These are phyloP conservation scores for Pseudopyrenochaeta lycopersici DNA, from an alignment of 2,329 filamentous ascomycete species.

Conservation along the genomic window DNA sequence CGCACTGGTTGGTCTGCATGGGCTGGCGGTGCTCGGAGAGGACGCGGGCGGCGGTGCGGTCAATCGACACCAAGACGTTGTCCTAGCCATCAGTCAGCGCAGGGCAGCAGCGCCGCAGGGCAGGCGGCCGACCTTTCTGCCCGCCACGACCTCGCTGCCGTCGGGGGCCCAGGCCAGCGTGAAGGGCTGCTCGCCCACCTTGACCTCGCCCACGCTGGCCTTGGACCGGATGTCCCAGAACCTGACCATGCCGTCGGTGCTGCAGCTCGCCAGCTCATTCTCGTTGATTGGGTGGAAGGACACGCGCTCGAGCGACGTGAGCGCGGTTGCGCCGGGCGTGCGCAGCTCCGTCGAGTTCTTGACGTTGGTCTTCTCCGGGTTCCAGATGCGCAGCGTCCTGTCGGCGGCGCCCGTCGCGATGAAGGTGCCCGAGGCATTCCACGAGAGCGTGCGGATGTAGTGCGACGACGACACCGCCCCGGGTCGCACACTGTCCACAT, in stretches of 20 bases:
- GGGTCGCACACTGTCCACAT: slow-evolving; percentile 57
- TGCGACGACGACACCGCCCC: slow-evolving; percentile 44
- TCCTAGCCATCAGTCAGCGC: slow-evolving; percentile 53
- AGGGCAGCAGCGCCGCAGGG: not conserved
- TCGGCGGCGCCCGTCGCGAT: slow-evolving; percentile 83
- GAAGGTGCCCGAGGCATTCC: slow-evolving; percentile 85
- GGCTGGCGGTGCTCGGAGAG: slow-evolving; percentile 68
- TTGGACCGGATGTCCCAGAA: slow-evolving; percentile 84
- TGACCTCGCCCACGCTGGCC: slow-evolving; percentile 74
- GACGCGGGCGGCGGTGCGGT: slow-evolving; percentile 65
- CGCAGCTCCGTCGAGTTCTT: slow-evolving; percentile 80
- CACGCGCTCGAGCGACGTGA: slow-evolving; percentile 71
- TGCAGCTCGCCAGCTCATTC: slow-evolving; percentile 78
- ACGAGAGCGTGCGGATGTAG: slow-evolving; percentile 77
- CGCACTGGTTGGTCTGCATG: slow-evolving; percentile 74
- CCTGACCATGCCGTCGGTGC: slow-evolving; percentile 76
- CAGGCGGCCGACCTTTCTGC: slow-evolving; percentile 68
- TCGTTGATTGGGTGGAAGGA: slow-evolving; percentile 82
- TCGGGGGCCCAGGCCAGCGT: slow-evolving; percentile 78
- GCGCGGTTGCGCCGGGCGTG: slow-evolving; percentile 59
- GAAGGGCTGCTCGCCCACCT: slow-evolving; percentile 68
- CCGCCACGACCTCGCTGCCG: slow-evolving; percentile 74
- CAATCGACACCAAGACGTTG: slow-evolving; percentile 70
- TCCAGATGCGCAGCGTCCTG: slow-evolving; percentile 79
- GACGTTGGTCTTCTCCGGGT: slow-evolving; percentile 77